Base-by-base conservation (phyloP, 768 basidiomycete species). In the Lepiota subincarnata region DNA sequence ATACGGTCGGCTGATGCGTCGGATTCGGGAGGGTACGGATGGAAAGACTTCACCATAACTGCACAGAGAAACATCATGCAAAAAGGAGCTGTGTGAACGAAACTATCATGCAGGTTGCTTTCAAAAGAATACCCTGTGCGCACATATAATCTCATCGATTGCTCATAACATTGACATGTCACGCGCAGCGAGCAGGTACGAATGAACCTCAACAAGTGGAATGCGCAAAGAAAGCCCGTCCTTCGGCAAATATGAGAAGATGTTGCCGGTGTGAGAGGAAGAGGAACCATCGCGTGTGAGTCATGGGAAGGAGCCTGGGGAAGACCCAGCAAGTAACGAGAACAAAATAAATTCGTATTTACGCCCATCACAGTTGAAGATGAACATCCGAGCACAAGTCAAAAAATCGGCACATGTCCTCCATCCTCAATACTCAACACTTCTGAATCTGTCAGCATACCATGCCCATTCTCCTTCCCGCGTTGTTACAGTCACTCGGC, bases 21-120 rank as follows among this genome's bases (percentile, higher is more conserved):
- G 77, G 49, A 82, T 68, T 11, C 74, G 75, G 34, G 59, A 60
- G 13, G 89, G 86, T 35, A 88, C 72, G 35, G 64, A 63, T 43
- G 75, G 71, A 39, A 84, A 64, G 56, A 87, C 75, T 56, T 83
- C 74, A 18, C 64, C 62, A 80, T 74, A 55, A 88, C 77, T 50
- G 81, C 68, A 68, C 77, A 84, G 48, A 89, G 72, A 67, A 83
- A 87, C 50, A 89, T n/a, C n/a, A n/a, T n/a, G n/a, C n/a, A 41
- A 82, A 69, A 37, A 89, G 69, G 42, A 90, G 69, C 8, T 89
- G 86, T 19, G 84, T 62, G 60, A 81, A 84, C 2, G 89, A 89
- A 39, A 75, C 87, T 79, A 42, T 2, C 20, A 34, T 18, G 13
- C n/a, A 34, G 44, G n/a, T 8, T n/a, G 24, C 14, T 34, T 48